phyloP scores from a whole-genome alignment of 139 green algal species.

The Haematococcus lacustris region DNA sequence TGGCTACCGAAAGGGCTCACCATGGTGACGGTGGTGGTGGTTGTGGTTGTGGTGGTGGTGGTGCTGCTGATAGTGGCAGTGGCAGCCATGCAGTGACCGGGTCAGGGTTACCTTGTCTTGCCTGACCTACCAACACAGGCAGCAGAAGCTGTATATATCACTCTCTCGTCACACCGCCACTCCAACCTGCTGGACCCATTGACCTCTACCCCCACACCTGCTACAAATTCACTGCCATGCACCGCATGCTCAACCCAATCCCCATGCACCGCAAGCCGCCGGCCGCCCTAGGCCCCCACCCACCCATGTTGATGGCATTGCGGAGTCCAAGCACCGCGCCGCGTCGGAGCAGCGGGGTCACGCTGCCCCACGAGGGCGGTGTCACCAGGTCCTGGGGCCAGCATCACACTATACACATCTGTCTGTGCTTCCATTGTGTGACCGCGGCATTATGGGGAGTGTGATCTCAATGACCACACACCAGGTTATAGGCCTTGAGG shows the following conservation, averaged over 20 bases:
- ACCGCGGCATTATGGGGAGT: not conserved
- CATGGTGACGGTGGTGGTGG: not conserved
- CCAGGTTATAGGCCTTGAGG: not conserved
- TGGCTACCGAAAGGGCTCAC: too few species aligned
- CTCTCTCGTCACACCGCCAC: too few species aligned
- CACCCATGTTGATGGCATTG: slow-evolving; percentile 52
- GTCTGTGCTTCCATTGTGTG: slow-evolving; percentile 1
- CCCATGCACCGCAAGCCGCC: not conserved
- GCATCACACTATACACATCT: slow-evolving; percentile 10
- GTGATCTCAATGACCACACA: not conserved
- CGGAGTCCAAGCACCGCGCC: slow-evolving; percentile 34
- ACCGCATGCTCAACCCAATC: too few species aligned
- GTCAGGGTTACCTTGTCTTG: too few species aligned
- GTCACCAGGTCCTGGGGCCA: slow-evolving; percentile 23
- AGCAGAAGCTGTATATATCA: too few species aligned
- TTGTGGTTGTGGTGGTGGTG: not conserved
- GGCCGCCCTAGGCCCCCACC: not conserved
- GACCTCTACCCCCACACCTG: not conserved
- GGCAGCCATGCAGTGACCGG: too few species aligned
- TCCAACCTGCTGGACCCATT: not conserved
- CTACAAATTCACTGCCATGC: not conserved
- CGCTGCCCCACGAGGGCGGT: slow-evolving; percentile 22
- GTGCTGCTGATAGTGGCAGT: too few species aligned
- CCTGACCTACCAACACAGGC: too few species aligned
- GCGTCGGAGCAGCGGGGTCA: slow-evolving; percentile 33